Base-by-base conservation (phyloP, 768 basidiomycete genomes). In the Mrakia frigida region DNA sequence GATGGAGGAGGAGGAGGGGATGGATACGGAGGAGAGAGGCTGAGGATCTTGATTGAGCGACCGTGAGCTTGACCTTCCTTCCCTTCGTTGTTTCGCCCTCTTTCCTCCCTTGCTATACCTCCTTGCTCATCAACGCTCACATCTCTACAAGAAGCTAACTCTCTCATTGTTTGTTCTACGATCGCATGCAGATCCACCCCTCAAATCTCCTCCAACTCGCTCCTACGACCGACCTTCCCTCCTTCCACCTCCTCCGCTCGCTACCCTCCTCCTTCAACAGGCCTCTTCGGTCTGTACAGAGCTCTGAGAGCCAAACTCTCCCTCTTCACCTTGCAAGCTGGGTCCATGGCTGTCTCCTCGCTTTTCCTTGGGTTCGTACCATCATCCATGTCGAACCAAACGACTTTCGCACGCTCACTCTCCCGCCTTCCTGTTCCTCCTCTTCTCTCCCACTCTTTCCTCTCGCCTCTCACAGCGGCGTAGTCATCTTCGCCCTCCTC, bases 1-100 rank as follows among this genome's bases (percentile, higher is more conserved):
- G 56, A 91, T 90, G 77, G 90, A 86, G 37, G 89, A 89, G 77
- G 86, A 87, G 81, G 88, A 89, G 37, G 89, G 89, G 77, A 86
- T 87, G 81, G 88, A 89, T 1, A 82, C 85, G 79, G 85, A 84
- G 31, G 85, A 18, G 73, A 56, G 31, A 56, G 61, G 14, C 43
- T 78, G 23, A 75, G 74, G 33, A 75, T 72, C 71, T 28, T 50
- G 33, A 72, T 61, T 52, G 75, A 73, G 33, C 53, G 75, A 25
- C 74, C 74, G 74, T 78, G 53, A 70, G 74, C 65, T 37, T 39
- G 10, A 59, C 71, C 39, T 37, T 37, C 35, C 74, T 37, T 59
- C 56, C 63, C 43, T 46, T 28, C 69, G 31, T 52, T n/a, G 60
- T 16, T 31, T 13, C 43, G 14, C n/a, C 50, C 33, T 53, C 59